Conservation (phyloP, 768 basidiomycete species). For the Exsudoporus frostii region DNA sequence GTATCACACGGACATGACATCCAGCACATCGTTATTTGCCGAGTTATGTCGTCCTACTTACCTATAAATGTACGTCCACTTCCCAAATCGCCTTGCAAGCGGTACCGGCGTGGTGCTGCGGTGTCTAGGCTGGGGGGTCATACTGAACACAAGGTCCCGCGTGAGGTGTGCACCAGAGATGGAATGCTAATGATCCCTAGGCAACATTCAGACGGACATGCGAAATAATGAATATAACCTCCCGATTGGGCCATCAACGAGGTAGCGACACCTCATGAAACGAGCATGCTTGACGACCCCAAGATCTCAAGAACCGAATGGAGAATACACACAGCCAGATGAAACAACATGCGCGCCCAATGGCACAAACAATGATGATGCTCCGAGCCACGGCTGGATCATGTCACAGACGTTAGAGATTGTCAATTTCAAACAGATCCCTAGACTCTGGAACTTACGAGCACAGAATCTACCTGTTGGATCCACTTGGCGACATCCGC, state of each 20-base stretch:
- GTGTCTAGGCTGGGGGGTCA: background rate
- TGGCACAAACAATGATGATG: slow-evolving; percentile 3
- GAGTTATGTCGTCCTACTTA: slow-evolving; percentile 1
- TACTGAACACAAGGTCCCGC: too few relatives aligned
- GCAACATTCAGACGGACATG: slow-evolving; percentile 1
- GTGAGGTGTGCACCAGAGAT: too few relatives aligned
- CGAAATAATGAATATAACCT: background rate
- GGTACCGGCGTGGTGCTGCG: slow-evolving; percentile 20
- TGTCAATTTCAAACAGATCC: slow-evolving; percentile 18
- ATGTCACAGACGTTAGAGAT: slow-evolving; percentile 12
- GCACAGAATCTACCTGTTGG: slow-evolving; percentile 1
- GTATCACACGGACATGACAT: slow-evolving; percentile 29
- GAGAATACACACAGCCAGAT: slow-evolving; percentile 25
- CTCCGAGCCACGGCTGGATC: slow-evolving; percentile 1
- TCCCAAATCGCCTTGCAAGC: slow-evolving; percentile 17
- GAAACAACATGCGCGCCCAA: slow-evolving; percentile 5
- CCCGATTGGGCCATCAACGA: slow-evolving; percentile 5
- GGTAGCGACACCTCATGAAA: slow-evolving; percentile 17
- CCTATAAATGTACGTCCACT: slow-evolving; percentile 16
- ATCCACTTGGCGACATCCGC: slow-evolving; percentile 11
- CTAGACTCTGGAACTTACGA: slow-evolving; percentile 2
- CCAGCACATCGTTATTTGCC: slow-evolving; percentile 7
- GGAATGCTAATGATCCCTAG: background rate
- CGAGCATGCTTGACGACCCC: slow-evolving; percentile 14
- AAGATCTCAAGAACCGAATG: slow-evolving; percentile 17